Conservation (phyloP, 257 asterid genomes). For the Salvia rosmarinus region DNA sequence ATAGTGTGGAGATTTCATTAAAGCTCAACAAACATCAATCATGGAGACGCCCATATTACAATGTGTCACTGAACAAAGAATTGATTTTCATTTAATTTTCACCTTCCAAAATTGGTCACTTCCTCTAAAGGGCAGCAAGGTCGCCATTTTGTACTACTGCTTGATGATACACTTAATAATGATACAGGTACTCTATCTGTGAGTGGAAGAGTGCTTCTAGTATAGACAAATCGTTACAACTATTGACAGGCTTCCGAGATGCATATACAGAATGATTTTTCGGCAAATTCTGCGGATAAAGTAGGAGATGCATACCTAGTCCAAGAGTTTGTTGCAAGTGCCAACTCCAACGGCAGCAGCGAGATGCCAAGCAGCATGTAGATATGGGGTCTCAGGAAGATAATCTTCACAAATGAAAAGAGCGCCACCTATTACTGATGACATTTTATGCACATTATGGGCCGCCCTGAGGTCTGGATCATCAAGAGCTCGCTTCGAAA, state of each 20-base stretch:
- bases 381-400: conserved; percentile 68
- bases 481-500: conserved; percentile 80
- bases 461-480: conserved; percentile 76
- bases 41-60: not conserved
- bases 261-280: conserved; percentile 35
- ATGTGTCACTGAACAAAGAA: not conserved
- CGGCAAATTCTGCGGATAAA: conserved; percentile 48
- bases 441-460: conserved; percentile 80
- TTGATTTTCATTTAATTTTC: not conserved
- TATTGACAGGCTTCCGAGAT: conserved; percentile 12
- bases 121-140: conserved; percentile 21
- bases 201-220: conserved; percentile 8
- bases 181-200: not conserved
- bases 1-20: not conserved
- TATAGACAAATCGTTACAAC: not conserved
- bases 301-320: conserved; percentile 35
- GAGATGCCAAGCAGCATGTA: conserved; percentile 95
- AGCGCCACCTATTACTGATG: conserved; percentile 81
- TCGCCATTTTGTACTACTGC: not conserved
- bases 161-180: conserved; percentile 6
- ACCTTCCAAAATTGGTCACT: conserved; percentile 3
- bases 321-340: conserved; percentile 85
- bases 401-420: conserved; percentile 76
- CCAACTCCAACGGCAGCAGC: conserved; percentile 92
- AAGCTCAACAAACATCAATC: conserved; percentile 22